Conservation (phyloP, 1,284 basidiomycete species). For the Cystobasidium sp. region DNA sequence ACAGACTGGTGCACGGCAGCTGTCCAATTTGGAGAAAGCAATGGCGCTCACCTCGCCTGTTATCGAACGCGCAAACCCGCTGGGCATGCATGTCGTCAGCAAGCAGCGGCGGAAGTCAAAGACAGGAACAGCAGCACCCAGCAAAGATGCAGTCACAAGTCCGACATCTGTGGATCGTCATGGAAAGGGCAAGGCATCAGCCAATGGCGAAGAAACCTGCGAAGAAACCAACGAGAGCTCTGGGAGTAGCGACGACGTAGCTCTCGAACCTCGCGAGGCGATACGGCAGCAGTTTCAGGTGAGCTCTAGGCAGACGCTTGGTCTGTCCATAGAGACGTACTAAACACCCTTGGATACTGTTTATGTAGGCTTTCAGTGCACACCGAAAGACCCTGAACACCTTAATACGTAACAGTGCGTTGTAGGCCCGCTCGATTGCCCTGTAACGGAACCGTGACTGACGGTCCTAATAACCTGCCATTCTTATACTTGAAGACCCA, state of each 20-base stretch:
- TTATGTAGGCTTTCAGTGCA: constrained; percentile 31
- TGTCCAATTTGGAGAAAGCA: constrained; percentile 28
- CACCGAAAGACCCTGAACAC: constrained; percentile 40
- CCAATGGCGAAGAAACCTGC: background rate
- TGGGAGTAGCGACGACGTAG: constrained; percentile 17
- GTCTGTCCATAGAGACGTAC: background rate
- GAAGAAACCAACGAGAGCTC: constrained; percentile 6
- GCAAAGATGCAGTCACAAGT: constrained; percentile 1
- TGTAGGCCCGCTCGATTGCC: background rate
- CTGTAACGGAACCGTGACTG: background rate
- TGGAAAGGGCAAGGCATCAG: constrained; percentile 15
- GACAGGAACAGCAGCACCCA: constrained; percentile 3
- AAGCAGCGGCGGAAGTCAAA: constrained; percentile 15
- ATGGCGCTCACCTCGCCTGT: constrained; percentile 29
- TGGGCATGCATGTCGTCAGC: constrained; percentile 30
- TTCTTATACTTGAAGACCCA: constrained; percentile 62
- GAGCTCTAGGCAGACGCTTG: background rate
- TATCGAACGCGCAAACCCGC: constrained; percentile 32
- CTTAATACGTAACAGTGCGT: constrained; percentile 41
- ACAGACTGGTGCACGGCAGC: constrained; percentile 5
- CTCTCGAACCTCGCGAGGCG: constrained; percentile 34
- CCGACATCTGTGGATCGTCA: background rate
- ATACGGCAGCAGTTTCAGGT: constrained; percentile 43
- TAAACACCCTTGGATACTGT: background rate
- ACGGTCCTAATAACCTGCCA: background rate